phyloP scores from a whole-genome alignment of 768 basidiomycete species.

The Phylloporus arenicola region DNA sequence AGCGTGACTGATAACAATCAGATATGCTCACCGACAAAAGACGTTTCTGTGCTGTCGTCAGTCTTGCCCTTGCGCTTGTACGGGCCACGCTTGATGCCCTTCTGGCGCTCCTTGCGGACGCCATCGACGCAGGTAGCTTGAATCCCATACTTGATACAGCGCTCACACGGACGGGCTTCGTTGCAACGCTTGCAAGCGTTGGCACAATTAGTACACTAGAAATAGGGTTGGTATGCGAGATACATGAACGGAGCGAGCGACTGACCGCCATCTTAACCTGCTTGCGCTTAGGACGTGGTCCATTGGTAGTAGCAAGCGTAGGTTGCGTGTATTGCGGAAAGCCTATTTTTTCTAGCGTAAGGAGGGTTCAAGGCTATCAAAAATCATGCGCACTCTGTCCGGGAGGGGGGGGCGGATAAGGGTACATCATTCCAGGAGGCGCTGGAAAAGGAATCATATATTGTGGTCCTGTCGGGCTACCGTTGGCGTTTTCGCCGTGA shows the following conservation, averaged over 20 bases:
- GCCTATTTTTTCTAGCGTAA: constrained; percentile 22
- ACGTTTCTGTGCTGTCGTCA: constrained; percentile 14
- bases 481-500: constrained; percentile 32
- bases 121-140: constrained; percentile 55
- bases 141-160: constrained; percentile 60
- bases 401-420: constrained; percentile 36
- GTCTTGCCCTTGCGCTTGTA: constrained; percentile 49
- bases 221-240: not conserved
- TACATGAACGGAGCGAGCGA: constrained; percentile 5
- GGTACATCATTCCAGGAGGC: constrained; percentile 40
- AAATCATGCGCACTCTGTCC: constrained; percentile 31
- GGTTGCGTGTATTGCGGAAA: constrained; percentile 30
- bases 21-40: constrained; percentile 19
- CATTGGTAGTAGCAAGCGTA: constrained; percentile 19
- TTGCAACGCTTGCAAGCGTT: constrained; percentile 54
- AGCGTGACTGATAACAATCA: constrained; percentile 4
- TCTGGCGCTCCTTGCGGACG: constrained; percentile 59
- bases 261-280: constrained; percentile 58
- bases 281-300: constrained; percentile 40
- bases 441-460: constrained; percentile 37
- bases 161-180: constrained; percentile 55
- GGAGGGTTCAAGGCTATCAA: not conserved
- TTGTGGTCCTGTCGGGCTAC: constrained; percentile 24
- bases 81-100: constrained; percentile 52
- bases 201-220: constrained; percentile 53